Evolutionary conservation across 257 asterid species (phyloP).

Genomic region (Solanum chilense): DNA sequence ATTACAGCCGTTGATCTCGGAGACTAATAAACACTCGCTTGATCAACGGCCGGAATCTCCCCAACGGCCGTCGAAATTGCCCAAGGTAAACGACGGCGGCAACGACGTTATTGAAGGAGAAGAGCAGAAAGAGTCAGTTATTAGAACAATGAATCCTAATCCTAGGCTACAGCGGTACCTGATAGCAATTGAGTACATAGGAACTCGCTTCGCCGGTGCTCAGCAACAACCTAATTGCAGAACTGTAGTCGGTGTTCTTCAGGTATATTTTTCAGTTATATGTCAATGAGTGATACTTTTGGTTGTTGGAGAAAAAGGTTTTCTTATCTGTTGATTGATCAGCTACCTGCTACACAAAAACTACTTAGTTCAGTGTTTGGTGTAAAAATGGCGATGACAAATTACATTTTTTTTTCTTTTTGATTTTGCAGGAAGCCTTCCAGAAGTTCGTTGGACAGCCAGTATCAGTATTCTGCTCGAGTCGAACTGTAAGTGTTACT

Average conservation of each 20-base stretch:
- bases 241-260: conserved; percentile 81
- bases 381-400: neutral
- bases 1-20: conserved; percentile 7
- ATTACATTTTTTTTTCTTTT: neutral
- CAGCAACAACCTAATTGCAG: conserved; percentile 61
- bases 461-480: conserved; percentile 71
- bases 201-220: conserved; percentile 83
- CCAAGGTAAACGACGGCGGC: conserved; percentile 20
- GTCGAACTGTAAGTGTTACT: conserved; percentile 70
- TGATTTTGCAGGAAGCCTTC: conserved; percentile 53
- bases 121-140: conserved; percentile 2
- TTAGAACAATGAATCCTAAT: conserved; percentile 33
- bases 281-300: neutral
- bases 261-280: conserved; percentile 23
- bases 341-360: neutral
- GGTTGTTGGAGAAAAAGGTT: neutral
- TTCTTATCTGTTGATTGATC: neutral
- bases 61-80: conserved; percentile 43
- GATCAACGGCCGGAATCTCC: conserved; percentile 25
- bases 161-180: conserved; percentile 58
- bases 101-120: conserved; percentile 11
- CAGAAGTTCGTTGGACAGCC: conserved; percentile 73
- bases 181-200: conserved; percentile 78
- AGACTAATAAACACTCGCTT: conserved; percentile 7
- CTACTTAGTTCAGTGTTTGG: neutral